Evolutionary conservation across 2,329 filamentous ascomycete species (phyloP), one percentile per base, ranked within the genome.

Genomic region (Beauveria asiatica): DNA sequence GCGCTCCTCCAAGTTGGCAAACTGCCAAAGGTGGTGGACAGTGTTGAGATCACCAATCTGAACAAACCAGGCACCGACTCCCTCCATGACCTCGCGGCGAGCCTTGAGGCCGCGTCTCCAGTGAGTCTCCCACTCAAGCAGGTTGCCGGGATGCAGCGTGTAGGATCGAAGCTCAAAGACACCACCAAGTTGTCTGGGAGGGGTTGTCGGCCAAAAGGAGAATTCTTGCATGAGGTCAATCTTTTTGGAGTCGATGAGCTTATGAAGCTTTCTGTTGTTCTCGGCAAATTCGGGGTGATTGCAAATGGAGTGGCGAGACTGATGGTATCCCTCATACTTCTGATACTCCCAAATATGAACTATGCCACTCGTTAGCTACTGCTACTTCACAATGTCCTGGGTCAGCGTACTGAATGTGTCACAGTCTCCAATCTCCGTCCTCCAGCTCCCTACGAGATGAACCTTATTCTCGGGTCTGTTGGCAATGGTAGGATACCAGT

Each of bases 271-370:
- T 64, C 78, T 78, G 72, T 96, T 90, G 71, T 97, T 97, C 10
- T 83, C 87, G 66, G 86, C 77, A 73, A 91, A 97, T 19, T 92
- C 91, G 64, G 90, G 89, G 69, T 96, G 90, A 67, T 82, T 78
- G 62, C 90, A 85, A 66, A 97, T 96, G 67, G 83, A 84, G 78
- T 97, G 84, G 51, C 96, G 82, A 21, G 94, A 97, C 62, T 88
- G 86, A 75, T 99, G 94, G 75, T 97, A 97, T 63, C 94, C 94
- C 67, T 92, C 83, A 76, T 97, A 99, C 68, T 92, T 88, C 75
- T 97, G 92, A 75, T 99, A 99, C 75, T 99, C 94, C 94, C 94
- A 99, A 70, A 99, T 99, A 73, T 99, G 94, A 55, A 99, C 94
- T 97, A 68, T 57, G n/a, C 21, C 49, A 45, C 21, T 54, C 59